A percentile compares a stretch with the other conserved stretches of the same genome.
phyloP scores from a whole-genome alignment of 2,329 filamentous ascomycete genomes.

The Botryotinia narcissicola region DNA sequence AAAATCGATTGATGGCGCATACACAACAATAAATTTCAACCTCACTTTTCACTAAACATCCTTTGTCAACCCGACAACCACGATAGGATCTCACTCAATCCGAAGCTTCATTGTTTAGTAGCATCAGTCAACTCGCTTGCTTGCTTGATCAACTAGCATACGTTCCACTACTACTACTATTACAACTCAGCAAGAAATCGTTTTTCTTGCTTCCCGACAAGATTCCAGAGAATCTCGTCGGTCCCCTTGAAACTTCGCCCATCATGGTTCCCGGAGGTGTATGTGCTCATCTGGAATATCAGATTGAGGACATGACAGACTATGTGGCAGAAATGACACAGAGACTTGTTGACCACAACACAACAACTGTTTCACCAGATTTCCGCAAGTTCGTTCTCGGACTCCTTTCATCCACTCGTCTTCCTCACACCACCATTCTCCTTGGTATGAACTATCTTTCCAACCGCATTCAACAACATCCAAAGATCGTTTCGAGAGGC shows the following conservation, averaged over 20 bases:
- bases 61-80: constrained; percentile 19
- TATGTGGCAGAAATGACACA: constrained; percentile 73
- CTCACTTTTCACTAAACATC: constrained; percentile 29
- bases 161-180: background rate
- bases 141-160: constrained; percentile 11
- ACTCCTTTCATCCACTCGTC: constrained; percentile 67
- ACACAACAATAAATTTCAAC: constrained; percentile 32
- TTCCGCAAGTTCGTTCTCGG: constrained; percentile 74
- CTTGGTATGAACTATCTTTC: constrained; percentile 69
- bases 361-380: constrained; percentile 56
- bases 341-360: constrained; percentile 61
- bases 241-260: constrained; percentile 29
- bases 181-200: constrained; percentile 28
- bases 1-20: constrained; percentile 34
- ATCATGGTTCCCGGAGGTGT: constrained; percentile 56
- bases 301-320: constrained; percentile 75
- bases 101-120: constrained; percentile 19
- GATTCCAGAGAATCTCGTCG: constrained; percentile 36
- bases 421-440: constrained; percentile 70
- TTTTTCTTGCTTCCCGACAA: constrained; percentile 37
- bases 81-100: constrained; percentile 24
- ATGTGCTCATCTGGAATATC: constrained; percentile 71
- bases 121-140: constrained; percentile 10
- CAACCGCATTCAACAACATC: constrained; percentile 58
- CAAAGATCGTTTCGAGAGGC: constrained; percentile 44